Conservation (phyloP, 148 eudicot genomes). For the Nyssa sinensis region DNA sequence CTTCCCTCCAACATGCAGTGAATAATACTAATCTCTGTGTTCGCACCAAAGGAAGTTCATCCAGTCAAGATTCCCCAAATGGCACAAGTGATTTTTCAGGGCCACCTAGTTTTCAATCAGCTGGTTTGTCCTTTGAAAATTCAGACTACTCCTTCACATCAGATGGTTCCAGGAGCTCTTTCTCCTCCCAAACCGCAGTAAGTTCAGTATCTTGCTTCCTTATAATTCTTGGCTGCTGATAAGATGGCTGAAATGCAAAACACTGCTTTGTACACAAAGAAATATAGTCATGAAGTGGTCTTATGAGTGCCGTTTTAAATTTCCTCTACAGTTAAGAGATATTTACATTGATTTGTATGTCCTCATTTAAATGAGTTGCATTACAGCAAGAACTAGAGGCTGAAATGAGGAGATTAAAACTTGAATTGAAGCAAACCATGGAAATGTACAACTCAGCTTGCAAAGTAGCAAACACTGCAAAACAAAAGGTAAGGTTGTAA, state of each 20-base stretch:
- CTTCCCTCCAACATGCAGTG: slow-evolving; percentile 19
- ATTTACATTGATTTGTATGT: background rate
- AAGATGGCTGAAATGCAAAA: background rate
- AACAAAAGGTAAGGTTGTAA: slow-evolving; percentile 41
- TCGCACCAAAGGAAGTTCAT: slow-evolving; percentile 1
- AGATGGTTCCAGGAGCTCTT: slow-evolving; percentile 24
- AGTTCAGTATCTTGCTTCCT: slow-evolving; percentile 15
- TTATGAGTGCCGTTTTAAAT: background rate
- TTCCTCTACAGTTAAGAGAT: background rate
- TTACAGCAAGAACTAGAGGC: slow-evolving; percentile 57
- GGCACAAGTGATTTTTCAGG: slow-evolving; percentile 34
- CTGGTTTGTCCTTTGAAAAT: slow-evolving; percentile 23
- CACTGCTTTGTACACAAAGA: background rate
- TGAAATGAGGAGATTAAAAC: slow-evolving; percentile 55
- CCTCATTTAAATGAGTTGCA: slow-evolving; percentile 7
- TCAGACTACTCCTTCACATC: slow-evolving; percentile 24
- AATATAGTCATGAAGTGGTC: background rate
- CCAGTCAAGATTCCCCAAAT: slow-evolving; percentile 7
- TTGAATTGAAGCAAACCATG: slow-evolving; percentile 52
- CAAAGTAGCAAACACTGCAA: slow-evolving; percentile 41
- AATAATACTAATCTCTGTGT: slow-evolving; percentile 10
- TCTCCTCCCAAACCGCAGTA: slow-evolving; percentile 28
- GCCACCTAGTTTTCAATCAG: slow-evolving; percentile 33
- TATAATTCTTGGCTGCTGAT: background rate
- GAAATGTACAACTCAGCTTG: slow-evolving; percentile 44